Evolutionary conservation across 2,329 filamentous ascomycete species (phyloP).

Genomic region (Fusarium bulbicola): DNA sequence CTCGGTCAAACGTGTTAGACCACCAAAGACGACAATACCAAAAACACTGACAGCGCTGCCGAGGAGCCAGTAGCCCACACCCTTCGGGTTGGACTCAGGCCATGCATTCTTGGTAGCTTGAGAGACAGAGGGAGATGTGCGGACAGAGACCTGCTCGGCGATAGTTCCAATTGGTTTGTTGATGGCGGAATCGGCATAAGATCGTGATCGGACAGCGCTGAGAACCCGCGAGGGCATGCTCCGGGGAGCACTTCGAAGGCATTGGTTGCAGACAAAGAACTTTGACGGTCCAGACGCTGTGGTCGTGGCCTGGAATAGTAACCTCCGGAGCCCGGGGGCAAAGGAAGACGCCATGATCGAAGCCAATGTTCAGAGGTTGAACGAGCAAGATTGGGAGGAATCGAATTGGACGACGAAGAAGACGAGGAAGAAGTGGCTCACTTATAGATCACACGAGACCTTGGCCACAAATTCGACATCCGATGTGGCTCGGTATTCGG

Average conservation of each 20-base stretch:
- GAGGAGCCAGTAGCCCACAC: slow-evolving; percentile 90
- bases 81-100: slow-evolving; percentile 74
- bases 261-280: slow-evolving; percentile 61
- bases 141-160: slow-evolving; percentile 40
- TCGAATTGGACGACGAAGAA: slow-evolving; percentile 6
- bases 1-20: slow-evolving; percentile 91
- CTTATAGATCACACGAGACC: slow-evolving; percentile 33
- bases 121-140: slow-evolving; percentile 34
- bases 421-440: slow-evolving; percentile 10
- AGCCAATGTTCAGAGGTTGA: slow-evolving; percentile 26
- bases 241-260: slow-evolving; percentile 49
- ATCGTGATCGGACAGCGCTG: slow-evolving; percentile 51
- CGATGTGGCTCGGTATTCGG: slow-evolving; percentile 36
- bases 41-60: slow-evolving; percentile 94
- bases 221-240: slow-evolving; percentile 51
- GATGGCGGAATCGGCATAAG: slow-evolving; percentile 49
- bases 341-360: slow-evolving; percentile 54
- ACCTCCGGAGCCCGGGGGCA: slow-evolving; percentile 53
- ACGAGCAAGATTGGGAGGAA: not conserved
- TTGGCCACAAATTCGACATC: slow-evolving; percentile 31
- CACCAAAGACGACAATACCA: slow-evolving; percentile 95
- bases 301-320: slow-evolving; percentile 50
- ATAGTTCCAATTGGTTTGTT: slow-evolving; percentile 43
- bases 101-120: slow-evolving; percentile 52
- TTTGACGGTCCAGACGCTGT: slow-evolving; percentile 45